Conservation (phyloP, 1,284 basidiomycete genomes). For the Salmacisia buchloeana region DNA sequence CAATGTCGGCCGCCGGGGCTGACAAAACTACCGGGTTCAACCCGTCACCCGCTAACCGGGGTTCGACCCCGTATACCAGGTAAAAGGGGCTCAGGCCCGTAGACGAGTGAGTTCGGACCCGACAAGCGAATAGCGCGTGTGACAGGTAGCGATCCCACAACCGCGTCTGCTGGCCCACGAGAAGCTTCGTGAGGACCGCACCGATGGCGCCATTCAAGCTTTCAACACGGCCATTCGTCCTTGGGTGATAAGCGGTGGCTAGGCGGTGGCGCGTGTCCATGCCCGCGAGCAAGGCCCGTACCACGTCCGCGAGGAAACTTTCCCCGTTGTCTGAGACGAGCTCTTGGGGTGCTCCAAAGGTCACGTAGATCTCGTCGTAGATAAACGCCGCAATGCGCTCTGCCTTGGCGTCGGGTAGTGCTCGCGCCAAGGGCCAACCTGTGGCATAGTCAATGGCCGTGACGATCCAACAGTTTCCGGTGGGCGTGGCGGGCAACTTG, state of each 20-base stretch:
- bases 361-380: background rate
- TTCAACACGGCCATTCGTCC: slow-evolving; percentile 16
- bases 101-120: slow-evolving; percentile 5
- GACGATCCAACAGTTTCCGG: slow-evolving; percentile 9
- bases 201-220: slow-evolving; percentile 13
- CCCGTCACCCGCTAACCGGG: background rate
- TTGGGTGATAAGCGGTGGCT: slow-evolving; percentile 15
- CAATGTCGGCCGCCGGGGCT: background rate
- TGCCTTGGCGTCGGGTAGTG: slow-evolving; percentile 3
- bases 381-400: slow-evolving; percentile 9
- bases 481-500: background rate
- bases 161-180: slow-evolving; percentile 2
- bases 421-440: slow-evolving; percentile 10
- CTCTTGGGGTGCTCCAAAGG: slow-evolving; percentile 9
- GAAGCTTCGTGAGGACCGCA: background rate
- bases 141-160: slow-evolving; percentile 9
- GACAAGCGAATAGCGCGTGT: slow-evolving; percentile 4
- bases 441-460: slow-evolving; percentile 9
- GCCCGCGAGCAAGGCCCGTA: background rate
- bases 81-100: slow-evolving; percentile 2
- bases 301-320: slow-evolving; percentile 1
- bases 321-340: slow-evolving; percentile 9
- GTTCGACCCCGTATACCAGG: slow-evolving; percentile 9
- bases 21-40: background rate
- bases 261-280: slow-evolving; percentile 4